A percentile compares a stretch with the other conserved stretches of the same genome.
phyloP scores from a whole-genome alignment of 768 basidiomycete species.

The Mycena kentingensis region DNA sequence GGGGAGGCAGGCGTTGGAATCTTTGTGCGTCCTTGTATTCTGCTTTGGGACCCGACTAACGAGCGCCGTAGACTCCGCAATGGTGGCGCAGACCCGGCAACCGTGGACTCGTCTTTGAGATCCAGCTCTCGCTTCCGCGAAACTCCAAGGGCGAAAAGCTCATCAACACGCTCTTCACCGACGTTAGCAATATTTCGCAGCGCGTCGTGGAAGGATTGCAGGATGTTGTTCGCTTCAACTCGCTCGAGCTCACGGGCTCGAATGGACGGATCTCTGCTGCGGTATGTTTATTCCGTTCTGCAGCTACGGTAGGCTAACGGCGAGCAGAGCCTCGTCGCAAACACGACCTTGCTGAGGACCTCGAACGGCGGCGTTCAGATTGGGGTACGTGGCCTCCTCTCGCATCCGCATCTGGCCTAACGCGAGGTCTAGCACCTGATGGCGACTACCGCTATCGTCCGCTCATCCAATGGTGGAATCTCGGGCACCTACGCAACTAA shows the following conservation, averaged over 20 bases:
- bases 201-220: conserved; percentile 37
- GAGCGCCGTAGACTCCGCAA: conserved; percentile 33
- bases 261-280: conserved; percentile 38
- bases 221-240: conserved; percentile 38
- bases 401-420: background rate
- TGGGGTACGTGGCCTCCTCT: conserved; percentile 5
- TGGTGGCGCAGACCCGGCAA: conserved; percentile 10
- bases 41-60: background rate
- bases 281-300: conserved; percentile 26
- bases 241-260: conserved; percentile 36
- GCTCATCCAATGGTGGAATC: conserved; percentile 42
- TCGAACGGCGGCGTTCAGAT: conserved; percentile 24
- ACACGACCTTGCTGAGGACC: conserved; percentile 22
- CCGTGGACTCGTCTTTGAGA: conserved; percentile 34
- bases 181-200: conserved; percentile 42
- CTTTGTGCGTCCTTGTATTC: conserved; percentile 31
- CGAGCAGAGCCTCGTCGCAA: conserved; percentile 26
- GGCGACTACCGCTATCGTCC: conserved; percentile 29
- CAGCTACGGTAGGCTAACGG: background rate
- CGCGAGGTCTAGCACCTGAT: conserved; percentile 33
- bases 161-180: conserved; percentile 47
- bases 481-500: conserved; percentile 42
- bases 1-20: conserved; percentile 38
- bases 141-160: conserved; percentile 22
- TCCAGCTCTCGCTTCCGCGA: conserved; percentile 42